Evolutionary conservation across 2,329 filamentous ascomycete species (phyloP).

Genomic region (Xylaria sp.): DNA sequence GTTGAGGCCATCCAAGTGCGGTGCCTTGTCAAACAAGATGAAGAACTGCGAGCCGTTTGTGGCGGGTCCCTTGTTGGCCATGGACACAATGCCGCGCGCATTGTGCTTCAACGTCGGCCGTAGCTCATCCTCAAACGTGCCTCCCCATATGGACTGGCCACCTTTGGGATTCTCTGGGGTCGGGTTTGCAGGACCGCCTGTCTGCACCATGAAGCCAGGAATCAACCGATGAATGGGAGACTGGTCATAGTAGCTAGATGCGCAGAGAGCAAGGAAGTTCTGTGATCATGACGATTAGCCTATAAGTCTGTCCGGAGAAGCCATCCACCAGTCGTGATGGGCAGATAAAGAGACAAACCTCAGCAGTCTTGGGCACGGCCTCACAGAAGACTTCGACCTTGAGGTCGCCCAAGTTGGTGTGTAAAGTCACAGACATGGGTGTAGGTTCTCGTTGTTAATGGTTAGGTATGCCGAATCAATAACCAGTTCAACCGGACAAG

Average conservation of each 20-base stretch:
- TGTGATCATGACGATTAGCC: slow-evolving; percentile 33
- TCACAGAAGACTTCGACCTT: slow-evolving; percentile 98
- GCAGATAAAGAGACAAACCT: slow-evolving; percentile 47
- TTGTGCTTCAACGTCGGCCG: slow-evolving; percentile 63
- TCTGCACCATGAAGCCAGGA: slow-evolving; percentile 74
- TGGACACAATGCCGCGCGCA: slow-evolving; percentile 64
- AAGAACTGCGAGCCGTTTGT: slow-evolving; percentile 81
- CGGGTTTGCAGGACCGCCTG: slow-evolving; percentile 57
- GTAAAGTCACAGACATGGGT: slow-evolving; percentile 64
- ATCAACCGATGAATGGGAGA: slow-evolving; percentile 78
- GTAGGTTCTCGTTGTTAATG: not conserved
- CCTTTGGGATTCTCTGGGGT: slow-evolving; percentile 58
- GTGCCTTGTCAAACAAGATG: slow-evolving; percentile 68
- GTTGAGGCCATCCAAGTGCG: slow-evolving; percentile 78
- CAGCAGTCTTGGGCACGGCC: slow-evolving; percentile 84
- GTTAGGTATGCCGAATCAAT: not conserved
- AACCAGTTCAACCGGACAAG: not conserved
- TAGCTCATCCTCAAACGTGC: slow-evolving; percentile 75
- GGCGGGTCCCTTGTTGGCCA: slow-evolving; percentile 71
- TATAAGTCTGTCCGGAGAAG: not conserved
- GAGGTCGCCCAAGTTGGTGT: slow-evolving; percentile 83
- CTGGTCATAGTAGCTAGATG: slow-evolving; percentile 67
- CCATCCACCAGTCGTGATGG: not conserved
- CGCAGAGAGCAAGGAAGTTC: slow-evolving; percentile 86
- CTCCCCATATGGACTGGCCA: slow-evolving; percentile 68